Evolutionary conservation across 2,329 filamentous ascomycete species (phyloP).

Genomic region (Fusarium sp.): DNA sequence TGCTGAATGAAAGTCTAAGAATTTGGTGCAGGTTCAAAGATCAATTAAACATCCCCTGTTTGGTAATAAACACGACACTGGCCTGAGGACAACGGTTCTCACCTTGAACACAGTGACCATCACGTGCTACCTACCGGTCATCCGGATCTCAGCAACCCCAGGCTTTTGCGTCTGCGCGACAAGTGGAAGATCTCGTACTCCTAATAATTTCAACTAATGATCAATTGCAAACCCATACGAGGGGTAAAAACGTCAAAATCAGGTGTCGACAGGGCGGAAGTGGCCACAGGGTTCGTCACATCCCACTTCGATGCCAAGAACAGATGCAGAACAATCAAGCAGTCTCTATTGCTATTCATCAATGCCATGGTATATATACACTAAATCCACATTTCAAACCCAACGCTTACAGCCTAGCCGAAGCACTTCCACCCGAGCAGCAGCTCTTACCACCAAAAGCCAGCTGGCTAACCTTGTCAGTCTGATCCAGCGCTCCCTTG

Average conservation of each 20-base stretch:
- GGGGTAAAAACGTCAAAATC: not conserved
- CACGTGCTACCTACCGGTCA: not conserved
- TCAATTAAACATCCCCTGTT: not conserved
- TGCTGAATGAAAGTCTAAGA: not conserved
- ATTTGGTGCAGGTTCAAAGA: rapidly evolving
- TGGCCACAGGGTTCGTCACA: not conserved
- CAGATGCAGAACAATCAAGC: not conserved
- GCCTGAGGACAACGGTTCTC: not conserved
- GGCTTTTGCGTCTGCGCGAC: not conserved
- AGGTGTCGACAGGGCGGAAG: not conserved
- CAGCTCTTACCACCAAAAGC: constrained; percentile 39
- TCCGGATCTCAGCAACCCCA: not conserved
- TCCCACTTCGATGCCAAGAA: not conserved
- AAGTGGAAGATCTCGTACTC: not conserved
- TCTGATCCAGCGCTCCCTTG: constrained; percentile 37
- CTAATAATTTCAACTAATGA: not conserved
- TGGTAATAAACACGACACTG: not conserved
- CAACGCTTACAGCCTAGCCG: constrained; percentile 16
- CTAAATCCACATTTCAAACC: not conserved
- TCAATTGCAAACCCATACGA: not conserved
- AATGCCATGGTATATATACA: constrained; percentile 4
- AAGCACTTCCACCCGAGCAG: constrained; percentile 20
- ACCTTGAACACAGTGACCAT: not conserved
- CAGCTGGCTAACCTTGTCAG: constrained; percentile 37
- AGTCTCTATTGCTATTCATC: not conserved